Percentiles rank a stretch among this genome's conserved stretches.
Conservation (phyloP, 139 green algal species). For the Desmodesmus armatus region DNA sequence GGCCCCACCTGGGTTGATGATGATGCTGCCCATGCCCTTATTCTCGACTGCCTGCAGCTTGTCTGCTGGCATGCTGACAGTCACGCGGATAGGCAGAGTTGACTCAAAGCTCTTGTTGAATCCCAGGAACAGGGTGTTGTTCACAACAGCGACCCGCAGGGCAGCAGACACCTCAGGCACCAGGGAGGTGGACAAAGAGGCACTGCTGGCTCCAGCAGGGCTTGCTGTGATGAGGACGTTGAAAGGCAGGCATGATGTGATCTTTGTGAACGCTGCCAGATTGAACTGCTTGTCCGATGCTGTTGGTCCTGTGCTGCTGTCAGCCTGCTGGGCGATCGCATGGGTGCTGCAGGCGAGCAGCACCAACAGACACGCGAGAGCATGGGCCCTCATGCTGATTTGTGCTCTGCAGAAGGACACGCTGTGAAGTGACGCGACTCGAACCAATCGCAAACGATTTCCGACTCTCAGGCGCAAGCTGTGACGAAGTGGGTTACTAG, state of each 20-base stretch:
- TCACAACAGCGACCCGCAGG: background rate
- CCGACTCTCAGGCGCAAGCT: too few species aligned
- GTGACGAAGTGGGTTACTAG: too few species aligned
- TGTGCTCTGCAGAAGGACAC: too few species aligned
- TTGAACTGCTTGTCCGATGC: background rate
- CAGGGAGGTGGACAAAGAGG: background rate
- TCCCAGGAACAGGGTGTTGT: conserved; percentile 12
- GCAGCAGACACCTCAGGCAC: background rate
- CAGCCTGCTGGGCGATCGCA: background rate
- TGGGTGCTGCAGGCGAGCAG: too few species aligned
- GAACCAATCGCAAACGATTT: too few species aligned
- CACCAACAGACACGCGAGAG: too few species aligned
- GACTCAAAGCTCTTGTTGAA: conserved; percentile 21
- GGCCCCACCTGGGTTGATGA: conserved; percentile 11
- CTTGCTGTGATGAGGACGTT: background rate
- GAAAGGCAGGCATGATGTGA: conserved; percentile 20
- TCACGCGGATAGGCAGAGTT: conserved; percentile 3
- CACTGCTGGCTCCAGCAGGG: background rate
- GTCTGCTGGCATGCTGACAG: background rate
- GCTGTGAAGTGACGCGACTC: too few species aligned
- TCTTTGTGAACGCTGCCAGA: background rate
- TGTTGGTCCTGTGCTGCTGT: background rate
- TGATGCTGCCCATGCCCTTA: conserved; percentile 13
- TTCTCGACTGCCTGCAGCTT: background rate
- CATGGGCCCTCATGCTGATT: too few species aligned